Evolutionary conservation across 257 asterid species (phyloP), one percentile per base, ranked within the genome.

Genomic region (Dorcoceras hygrometricum): DNA sequence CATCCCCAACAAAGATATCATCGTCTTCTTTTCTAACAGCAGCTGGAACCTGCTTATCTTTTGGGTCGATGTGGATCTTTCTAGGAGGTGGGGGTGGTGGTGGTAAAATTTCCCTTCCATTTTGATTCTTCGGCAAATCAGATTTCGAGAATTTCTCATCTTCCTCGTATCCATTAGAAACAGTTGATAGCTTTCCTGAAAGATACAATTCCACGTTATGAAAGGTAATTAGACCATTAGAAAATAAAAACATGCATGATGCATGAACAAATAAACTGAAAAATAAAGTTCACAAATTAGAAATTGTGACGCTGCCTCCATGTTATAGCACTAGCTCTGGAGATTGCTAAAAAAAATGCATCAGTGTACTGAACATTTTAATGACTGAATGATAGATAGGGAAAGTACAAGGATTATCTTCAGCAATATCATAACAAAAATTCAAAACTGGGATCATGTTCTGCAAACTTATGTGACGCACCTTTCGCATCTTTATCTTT

Each of bases 1-100:
- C 99, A 24, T 90, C 99, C 66, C 99, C 99, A 12, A 90, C 83
- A 76, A 94, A 94, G 75, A 94, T 94, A 84, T 94, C 99, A 5
- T 94, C 96, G 66, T 88, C 96, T 69, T 81, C 95, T 58, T 64
- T 67, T 78, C 96, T 81, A 69, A 79, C 79, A 68, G 76, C 78
- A 73, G 79, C 63, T 20, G 85, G 77, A 64, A 59, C 90, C 61
- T 66, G 86, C 59, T 81, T 80, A 79, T 81, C 96, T 68, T 62
- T 86, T 28, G 74, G 74, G 64, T 88, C 93, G 19, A 81, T 80
- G 57, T 59, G 73, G 58, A 65, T 77, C 79, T 68, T 87, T 67
- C 63, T 82, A 70, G 89, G 90, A 72, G 78, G 96, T 29, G 95
- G 95, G 25, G 95, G 96, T 59, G 96, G 95, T 24, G 96, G 97